Conservation (phyloP, 1,284 basidiomycete genomes). For the Omphalotus olearius region DNA sequence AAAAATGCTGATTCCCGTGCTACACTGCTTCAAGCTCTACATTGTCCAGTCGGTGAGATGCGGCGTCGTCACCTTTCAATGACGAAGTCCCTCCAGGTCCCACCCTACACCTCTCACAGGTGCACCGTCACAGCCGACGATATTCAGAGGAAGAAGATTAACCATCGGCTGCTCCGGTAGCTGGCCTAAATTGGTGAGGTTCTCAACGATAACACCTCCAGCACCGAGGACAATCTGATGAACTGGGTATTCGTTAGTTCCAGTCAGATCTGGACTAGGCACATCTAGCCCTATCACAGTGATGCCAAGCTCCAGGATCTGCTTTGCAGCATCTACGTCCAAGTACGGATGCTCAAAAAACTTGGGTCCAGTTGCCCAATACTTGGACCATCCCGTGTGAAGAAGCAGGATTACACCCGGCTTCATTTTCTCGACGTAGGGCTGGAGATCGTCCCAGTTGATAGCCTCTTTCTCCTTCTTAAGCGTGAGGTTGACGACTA, state of each 20-base stretch:
- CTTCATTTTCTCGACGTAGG: constrained; percentile 31
- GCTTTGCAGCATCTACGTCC: constrained; percentile 41
- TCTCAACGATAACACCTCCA: constrained; percentile 63
- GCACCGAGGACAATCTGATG: constrained; percentile 55
- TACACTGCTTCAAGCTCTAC: too few relatives aligned
- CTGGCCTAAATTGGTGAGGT: constrained; percentile 47
- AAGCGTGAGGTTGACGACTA: constrained; percentile 44
- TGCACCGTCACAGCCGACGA: constrained; percentile 56
- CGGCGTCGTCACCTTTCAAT: background rate
- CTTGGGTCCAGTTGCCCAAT: constrained; percentile 38
- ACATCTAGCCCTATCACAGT: constrained; percentile 56
- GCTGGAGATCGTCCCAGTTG: constrained; percentile 43
- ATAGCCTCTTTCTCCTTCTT: constrained; percentile 41
- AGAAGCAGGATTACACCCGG: constrained; percentile 41
- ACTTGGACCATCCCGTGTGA: constrained; percentile 56
- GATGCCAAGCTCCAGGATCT: constrained; percentile 46
- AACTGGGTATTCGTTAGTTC: constrained; percentile 35
- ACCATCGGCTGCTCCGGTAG: constrained; percentile 41
- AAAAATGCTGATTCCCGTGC: too few relatives aligned
- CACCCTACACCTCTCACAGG: constrained; percentile 56
- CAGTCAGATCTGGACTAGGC: constrained; percentile 63
- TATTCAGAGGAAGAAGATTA: constrained; percentile 51
- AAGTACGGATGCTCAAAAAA: constrained; percentile 67
- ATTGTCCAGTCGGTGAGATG: too few relatives aligned
- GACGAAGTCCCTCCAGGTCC: background rate